A percentile compares a stretch with the other conserved stretches of the same genome.
Evolutionary conservation across 441 rosid species (phyloP).

Genomic region (Erysimum cheiri): DNA sequence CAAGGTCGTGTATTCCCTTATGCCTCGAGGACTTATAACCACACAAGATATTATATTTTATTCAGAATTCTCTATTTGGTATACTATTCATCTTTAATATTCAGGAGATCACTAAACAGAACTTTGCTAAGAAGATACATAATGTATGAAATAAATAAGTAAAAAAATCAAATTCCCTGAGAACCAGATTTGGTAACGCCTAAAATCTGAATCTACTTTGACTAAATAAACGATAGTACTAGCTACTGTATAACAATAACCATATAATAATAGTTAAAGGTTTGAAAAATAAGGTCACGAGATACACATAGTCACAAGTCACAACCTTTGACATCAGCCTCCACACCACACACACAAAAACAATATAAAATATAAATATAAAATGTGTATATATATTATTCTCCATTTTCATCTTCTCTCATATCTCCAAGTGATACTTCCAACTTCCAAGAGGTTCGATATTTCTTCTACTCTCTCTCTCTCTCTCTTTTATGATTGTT

Average conservation of each 20-base stretch:
- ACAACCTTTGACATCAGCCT: constrained; percentile 43
- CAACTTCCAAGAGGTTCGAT: constrained; percentile 28
- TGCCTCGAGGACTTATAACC: background rate
- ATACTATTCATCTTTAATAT: background rate
- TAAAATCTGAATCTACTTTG: constrained; percentile 18
- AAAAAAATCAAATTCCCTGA: background rate
- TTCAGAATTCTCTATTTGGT: background rate
- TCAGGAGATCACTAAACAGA: background rate
- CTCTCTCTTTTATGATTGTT: background rate
- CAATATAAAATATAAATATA: background rate
- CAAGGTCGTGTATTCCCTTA: too few species aligned
- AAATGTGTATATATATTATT: background rate
- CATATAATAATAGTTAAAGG: background rate
- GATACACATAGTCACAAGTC: constrained; percentile 37
- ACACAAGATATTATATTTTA: background rate
- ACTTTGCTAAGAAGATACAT: background rate
- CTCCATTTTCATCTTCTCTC: constrained; percentile 29
- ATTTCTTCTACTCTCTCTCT: constrained; percentile 12
- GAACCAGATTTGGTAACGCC: background rate
- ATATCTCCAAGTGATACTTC: constrained; percentile 31
- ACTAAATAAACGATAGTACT: constrained; percentile 12
- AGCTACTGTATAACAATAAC: background rate
- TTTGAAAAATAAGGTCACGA: constrained; percentile 32
- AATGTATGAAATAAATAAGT: background rate
- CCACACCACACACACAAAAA: constrained; percentile 18